A percentile compares a stretch with the other conserved stretches of the same genome.
These are phyloP conservation scores for Pichia inconspicua DNA, from an alignment of 1,139 yeast genomes.

Conservation along the genomic window DNA sequence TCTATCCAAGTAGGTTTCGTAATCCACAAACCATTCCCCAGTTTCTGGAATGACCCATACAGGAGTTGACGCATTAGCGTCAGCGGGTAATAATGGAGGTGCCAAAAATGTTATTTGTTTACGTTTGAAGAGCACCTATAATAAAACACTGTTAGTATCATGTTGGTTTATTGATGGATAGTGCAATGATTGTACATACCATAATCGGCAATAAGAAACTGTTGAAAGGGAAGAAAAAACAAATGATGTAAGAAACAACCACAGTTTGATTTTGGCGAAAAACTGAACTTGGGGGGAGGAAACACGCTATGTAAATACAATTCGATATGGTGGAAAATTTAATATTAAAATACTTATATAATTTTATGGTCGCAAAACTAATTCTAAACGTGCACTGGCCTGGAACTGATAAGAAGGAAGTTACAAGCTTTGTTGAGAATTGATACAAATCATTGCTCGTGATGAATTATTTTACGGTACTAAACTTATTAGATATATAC, in stretches of 20 bases:
- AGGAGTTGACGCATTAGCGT: conserved; percentile 39
- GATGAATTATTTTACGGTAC: too few relatives aligned
- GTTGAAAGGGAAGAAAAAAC: neutral
- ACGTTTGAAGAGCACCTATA: conserved; percentile 60
- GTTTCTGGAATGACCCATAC: conserved; percentile 81
- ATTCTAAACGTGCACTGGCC: too few relatives aligned
- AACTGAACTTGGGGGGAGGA: neutral
- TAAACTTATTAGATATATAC: neutral
- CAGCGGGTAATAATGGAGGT: conserved; percentile 49
- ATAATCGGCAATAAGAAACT: neutral
- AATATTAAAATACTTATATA: too few relatives aligned
- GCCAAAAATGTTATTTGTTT: conserved; percentile 55
- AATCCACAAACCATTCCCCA: conserved; percentile 75
- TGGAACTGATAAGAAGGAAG: too few relatives aligned
- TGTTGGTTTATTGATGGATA: neutral
- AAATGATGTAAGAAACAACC: neutral
- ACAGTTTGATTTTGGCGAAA: neutral
- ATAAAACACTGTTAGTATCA: neutral
- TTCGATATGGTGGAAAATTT: too few relatives aligned
- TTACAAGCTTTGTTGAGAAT: too few relatives aligned
- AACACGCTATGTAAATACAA: neutral
- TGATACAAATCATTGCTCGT: too few relatives aligned
- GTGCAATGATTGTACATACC: neutral
- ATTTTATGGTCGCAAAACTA: neutral
- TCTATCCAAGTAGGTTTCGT: conserved; percentile 65